A percentile compares a stretch with the other conserved stretches of the same genome.
These are phyloP conservation scores for Trichoderma cornu-damae DNA, from an alignment of 2,329 filamentous ascomycete species.

Conservation along the genomic window DNA sequence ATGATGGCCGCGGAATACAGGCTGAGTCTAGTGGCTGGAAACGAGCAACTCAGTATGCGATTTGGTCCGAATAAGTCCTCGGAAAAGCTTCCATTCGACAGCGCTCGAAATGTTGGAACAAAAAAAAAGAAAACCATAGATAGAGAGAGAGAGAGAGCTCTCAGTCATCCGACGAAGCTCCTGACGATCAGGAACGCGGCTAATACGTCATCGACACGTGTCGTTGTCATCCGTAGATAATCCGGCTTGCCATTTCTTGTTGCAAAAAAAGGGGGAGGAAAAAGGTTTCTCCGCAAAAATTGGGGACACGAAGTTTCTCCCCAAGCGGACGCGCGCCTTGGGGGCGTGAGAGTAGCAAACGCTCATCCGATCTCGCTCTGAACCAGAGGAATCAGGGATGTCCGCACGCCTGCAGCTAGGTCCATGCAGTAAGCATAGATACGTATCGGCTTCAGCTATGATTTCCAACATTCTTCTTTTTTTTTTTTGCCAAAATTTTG, in stretches of 20 bases:
- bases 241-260: not conserved
- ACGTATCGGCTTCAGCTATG: not conserved
- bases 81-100: not conserved
- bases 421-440: conserved; percentile 4
- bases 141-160: not conserved
- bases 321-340: too few relatives aligned
- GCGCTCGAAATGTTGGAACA: not conserved
- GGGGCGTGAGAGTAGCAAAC: not conserved
- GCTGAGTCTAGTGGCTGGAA: not conserved
- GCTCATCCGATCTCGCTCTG: not conserved
- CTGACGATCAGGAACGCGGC: not conserved
- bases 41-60: not conserved
- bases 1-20: not conserved
- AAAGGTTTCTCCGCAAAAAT: not conserved
- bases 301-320: not conserved
- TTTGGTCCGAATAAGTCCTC: not conserved
- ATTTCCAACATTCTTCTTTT: not conserved
- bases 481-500: not conserved
- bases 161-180: not conserved
- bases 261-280: not conserved
- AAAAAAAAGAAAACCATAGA: not conserved
- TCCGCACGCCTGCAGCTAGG: not conserved
- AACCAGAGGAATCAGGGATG: not conserved
- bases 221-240: not conserved
- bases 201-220: conserved; percentile 16